phyloP scores from a whole-genome alignment of 371 early-diverging fungal genomes.

The Choanephora cucurbitarum region DNA sequence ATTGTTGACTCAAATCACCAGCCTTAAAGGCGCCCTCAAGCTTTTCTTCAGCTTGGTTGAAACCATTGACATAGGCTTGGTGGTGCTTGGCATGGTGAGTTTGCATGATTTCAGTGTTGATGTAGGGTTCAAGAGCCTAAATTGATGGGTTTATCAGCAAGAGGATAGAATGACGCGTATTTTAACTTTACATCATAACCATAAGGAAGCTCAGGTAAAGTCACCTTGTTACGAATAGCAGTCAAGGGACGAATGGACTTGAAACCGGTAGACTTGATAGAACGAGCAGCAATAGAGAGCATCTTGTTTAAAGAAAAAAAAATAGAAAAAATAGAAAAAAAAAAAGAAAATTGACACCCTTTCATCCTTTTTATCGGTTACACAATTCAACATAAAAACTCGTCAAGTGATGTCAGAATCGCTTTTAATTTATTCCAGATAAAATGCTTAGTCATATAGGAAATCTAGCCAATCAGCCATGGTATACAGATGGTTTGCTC shows the following conservation, averaged over 20 bases:
- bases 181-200: constrained; percentile 53
- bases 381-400: constrained; percentile 5
- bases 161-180: constrained; percentile 4
- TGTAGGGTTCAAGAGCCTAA: constrained; percentile 91
- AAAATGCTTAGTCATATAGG: constrained; percentile 12
- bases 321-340: constrained; percentile 7
- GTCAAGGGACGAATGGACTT: constrained; percentile 45
- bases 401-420: constrained; percentile 12
- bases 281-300: constrained; percentile 53
- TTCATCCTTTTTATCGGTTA: constrained; percentile 7
- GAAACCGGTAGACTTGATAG: constrained; percentile 33
- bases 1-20: constrained; percentile 72
- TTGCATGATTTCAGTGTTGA: constrained; percentile 94
- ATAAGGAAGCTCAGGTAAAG: constrained; percentile 78
- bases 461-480: constrained; percentile 11
- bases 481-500: constrained; percentile 6
- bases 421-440: background rate
- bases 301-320: constrained; percentile 21
- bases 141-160: background rate
- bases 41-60: constrained; percentile 70
- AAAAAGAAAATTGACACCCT: constrained; percentile 7
- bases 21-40: constrained; percentile 67
- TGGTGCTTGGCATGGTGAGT: constrained; percentile 98
- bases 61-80: constrained; percentile 67
- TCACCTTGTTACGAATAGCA: constrained; percentile 63